These are phyloP conservation scores for Fusarium paranaense DNA, from an alignment of 2,329 filamentous ascomycete species.

Conservation along the genomic window DNA sequence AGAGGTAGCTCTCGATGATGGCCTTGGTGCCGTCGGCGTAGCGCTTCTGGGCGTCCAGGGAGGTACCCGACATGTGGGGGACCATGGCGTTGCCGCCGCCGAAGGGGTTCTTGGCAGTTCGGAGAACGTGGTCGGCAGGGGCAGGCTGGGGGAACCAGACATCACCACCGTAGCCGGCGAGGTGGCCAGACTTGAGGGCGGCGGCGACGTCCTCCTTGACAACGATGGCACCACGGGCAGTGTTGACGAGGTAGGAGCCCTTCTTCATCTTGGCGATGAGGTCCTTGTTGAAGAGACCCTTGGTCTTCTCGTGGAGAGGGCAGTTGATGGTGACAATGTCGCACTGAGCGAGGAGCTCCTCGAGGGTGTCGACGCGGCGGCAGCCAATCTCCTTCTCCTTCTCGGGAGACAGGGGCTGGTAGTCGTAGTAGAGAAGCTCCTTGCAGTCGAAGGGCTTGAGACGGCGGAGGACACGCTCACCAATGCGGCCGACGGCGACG, in stretches of 20 bases:
- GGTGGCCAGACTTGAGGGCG: slow-evolving; percentile 90
- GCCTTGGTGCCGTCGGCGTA: slow-evolving; percentile 89
- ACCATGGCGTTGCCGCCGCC: slow-evolving; percentile 99
- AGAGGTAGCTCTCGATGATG: slow-evolving; percentile 93
- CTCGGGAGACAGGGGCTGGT: slow-evolving; percentile 91
- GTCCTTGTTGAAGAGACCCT: slow-evolving; percentile 98
- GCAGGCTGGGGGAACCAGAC: slow-evolving; percentile 99
- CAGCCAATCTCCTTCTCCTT: slow-evolving; percentile 95
- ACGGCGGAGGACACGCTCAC: slow-evolving; percentile 95
- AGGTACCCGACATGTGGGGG: slow-evolving; percentile 98
- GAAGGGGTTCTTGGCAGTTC: slow-evolving; percentile 92
- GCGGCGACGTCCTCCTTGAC: slow-evolving; percentile 99
- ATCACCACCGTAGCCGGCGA: slow-evolving; percentile 88
- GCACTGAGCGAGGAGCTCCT: slow-evolving; percentile 94
- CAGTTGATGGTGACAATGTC: slow-evolving; percentile 99
- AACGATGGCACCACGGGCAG: slow-evolving; percentile 96
- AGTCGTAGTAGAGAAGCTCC: slow-evolving; percentile 99
- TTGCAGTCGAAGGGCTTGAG: slow-evolving; percentile 99
- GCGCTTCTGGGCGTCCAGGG: slow-evolving; percentile 95
- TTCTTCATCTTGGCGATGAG: slow-evolving; percentile 99
- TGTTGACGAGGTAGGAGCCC: slow-evolving; percentile 98
- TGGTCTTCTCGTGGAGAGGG: slow-evolving; percentile 97
- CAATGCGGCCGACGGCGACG: slow-evolving; percentile 96
- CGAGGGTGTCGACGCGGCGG: slow-evolving; percentile 86
- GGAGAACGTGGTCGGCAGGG: slow-evolving; percentile 90